Evolutionary conservation across 2,329 filamentous ascomycete genomes (phyloP), one percentile per base, ranked within the genome.

Genomic region (Fusarium neocosmosporiellum): DNA sequence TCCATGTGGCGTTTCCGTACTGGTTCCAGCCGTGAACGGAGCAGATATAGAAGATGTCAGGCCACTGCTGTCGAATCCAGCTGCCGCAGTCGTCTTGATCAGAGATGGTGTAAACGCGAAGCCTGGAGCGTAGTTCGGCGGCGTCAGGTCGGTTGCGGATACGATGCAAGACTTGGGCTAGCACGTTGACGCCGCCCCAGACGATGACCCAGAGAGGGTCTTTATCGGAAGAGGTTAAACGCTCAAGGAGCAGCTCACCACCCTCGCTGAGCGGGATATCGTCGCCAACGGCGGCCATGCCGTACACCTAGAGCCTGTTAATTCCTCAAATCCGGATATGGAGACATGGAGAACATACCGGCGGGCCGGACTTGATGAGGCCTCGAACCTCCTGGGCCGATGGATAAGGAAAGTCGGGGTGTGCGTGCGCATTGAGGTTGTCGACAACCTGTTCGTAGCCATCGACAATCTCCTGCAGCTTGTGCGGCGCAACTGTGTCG

Each of bases 51-150:
- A 88, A 86, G 3, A 90, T 75, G 16, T 87, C 84, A 0, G 89
- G 87, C 68, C 85, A 90, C 10, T 83, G 84, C 34, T 81, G 78
- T 9, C 88, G 84, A 34, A 91, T 86, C 70, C 88, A 90, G 1
- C 83, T 78, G 0, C 87, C 88, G 0, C 85, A 85, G 70, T 91
- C 85, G 69, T 90, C 88, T 70, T 90, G 88, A 70, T 90, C 89
- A 5, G 87, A 89, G 63, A 90, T 89, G 29, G 88, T 80, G 73
- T 89, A 89, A 7, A 88, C 83, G 13, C 87, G 82, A 2, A 89
- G 75, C 67, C 84, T 85, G 5, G 78, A 71, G 1, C 82, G 78
- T 20, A 88, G 80, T 0, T 62, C 63, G 0, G 79, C 77, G 0
- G 82, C 77, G 1, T 85, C 82, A 64, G n/a, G 74, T 64, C 33